Conservation (phyloP, 2,329 filamentous ascomycete species). For the Ilyonectria mors-panacis region DNA sequence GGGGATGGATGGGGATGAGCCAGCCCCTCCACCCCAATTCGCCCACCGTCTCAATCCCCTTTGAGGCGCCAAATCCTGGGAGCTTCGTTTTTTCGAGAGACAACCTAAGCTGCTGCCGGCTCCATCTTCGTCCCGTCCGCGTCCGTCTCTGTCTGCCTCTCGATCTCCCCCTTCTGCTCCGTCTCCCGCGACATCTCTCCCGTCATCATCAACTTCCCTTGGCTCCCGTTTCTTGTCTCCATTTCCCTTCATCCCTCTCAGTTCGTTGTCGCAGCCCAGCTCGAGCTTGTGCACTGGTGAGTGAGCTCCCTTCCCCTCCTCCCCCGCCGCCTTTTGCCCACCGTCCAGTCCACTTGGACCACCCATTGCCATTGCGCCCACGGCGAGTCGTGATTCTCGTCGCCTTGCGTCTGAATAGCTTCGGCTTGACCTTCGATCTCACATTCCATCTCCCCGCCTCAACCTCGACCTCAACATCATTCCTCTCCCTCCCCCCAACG, state of each 20-base stretch:
- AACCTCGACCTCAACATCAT: not conserved
- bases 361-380: slow-evolving; percentile 30
- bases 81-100: slow-evolving; percentile 51
- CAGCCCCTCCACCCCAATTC: slow-evolving; percentile 35
- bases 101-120: slow-evolving; percentile 41
- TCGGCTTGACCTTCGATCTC: slow-evolving; percentile 18
- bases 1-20: slow-evolving; percentile 12
- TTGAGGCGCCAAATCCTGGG: slow-evolving; percentile 44
- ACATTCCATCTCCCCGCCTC: slow-evolving; percentile 25
- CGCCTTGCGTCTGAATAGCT: slow-evolving; percentile 28
- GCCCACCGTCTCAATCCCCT: slow-evolving; percentile 47
- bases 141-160: slow-evolving; percentile 25
- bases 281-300: slow-evolving; percentile 46
- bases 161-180: slow-evolving; percentile 36
- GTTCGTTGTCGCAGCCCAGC: slow-evolving; percentile 43
- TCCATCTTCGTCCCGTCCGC: slow-evolving; percentile 33
- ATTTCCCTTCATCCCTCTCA: slow-evolving; percentile 37
- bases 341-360: slow-evolving; percentile 35
- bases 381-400: slow-evolving; percentile 26
- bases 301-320: slow-evolving; percentile 36
- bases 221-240: slow-evolving; percentile 30
- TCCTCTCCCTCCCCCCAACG: slow-evolving; percentile 27
- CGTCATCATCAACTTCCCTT: slow-evolving; percentile 38
- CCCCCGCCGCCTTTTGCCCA: slow-evolving; percentile 29
- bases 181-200: slow-evolving; percentile 42